Percentiles rank a stretch among this genome's conserved stretches.
Evolutionary conservation across 2,329 filamentous ascomycete species (phyloP).

Genomic region (Biscogniauxia mediterranea): DNA sequence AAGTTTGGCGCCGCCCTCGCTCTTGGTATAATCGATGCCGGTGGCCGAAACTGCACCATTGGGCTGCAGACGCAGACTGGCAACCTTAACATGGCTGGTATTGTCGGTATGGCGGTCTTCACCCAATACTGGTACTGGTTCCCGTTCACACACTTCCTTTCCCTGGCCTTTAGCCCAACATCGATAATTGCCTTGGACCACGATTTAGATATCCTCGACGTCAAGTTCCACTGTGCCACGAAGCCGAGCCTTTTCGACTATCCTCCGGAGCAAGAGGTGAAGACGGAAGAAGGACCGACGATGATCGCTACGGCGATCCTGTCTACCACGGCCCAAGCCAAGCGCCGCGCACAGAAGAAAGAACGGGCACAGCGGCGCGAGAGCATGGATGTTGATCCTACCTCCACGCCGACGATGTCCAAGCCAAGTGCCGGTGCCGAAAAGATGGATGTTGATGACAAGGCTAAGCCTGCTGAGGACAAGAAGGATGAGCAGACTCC

Average conservation of each 20-base stretch:
- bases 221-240: constrained; percentile 95
- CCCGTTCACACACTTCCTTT: constrained; percentile 95
- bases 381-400: constrained; percentile 91
- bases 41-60: constrained; percentile 97
- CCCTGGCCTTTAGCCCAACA: constrained; percentile 93
- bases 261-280: constrained; percentile 92
- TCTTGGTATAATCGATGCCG: constrained; percentile 95
- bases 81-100: constrained; percentile 97
- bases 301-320: constrained; percentile 94
- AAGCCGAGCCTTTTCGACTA: constrained; percentile 97
- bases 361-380: constrained; percentile 85
- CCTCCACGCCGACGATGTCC: constrained; percentile 69
- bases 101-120: constrained; percentile 97
- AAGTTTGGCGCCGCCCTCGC: constrained; percentile 96
- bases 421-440: constrained; percentile 58
- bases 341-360: constrained; percentile 90
- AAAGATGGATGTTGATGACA: constrained; percentile 85
- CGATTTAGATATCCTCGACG: constrained; percentile 86
- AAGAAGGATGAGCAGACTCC: constrained; percentile 57
- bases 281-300: constrained; percentile 88
- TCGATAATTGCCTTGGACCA: constrained; percentile 93
- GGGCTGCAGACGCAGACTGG: constrained; percentile 96
- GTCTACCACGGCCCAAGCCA: constrained; percentile 95
- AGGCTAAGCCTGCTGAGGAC: constrained; percentile 51
- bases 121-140: constrained; percentile 99